Base-by-base conservation (phyloP, 2,329 filamentous ascomycete genomes). In the Gaeumannomyces tritici region DNA sequence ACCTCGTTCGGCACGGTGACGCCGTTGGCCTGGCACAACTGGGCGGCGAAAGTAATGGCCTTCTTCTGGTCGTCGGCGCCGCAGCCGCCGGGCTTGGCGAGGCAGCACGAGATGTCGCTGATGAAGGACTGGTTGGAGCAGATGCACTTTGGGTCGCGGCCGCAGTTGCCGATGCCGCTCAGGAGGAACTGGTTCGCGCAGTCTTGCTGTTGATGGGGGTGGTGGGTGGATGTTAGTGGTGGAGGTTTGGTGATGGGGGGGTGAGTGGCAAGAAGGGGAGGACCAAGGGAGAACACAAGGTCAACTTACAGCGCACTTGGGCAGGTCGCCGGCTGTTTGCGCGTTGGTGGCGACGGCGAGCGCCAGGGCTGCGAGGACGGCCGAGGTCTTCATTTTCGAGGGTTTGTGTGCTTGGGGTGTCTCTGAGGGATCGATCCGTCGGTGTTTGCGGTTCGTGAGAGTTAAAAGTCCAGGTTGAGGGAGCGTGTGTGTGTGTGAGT, bases 241-340 rank as follows among this genome's bases (percentile, higher is more conserved):
- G 21, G 28, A 13, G 33, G 56, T 15, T 35, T 11, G 42, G 29
- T 9, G 9, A 31, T 31, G 29, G 29, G 29, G 29, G 9, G 9
- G 9, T 4, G 29, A 33, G 31, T 9, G 7, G 8, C 8, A 9
- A 26, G 35, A 33, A 35, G 26, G 51, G n/a, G n/a, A n/a, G n/a
- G n/a, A n/a, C n/a, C n/a, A n/a, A n/a, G n/a, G n/a, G n/a, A n/a
- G n/a, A n/a, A n/a, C n/a, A n/a, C n/a, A 33, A 7, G 13, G 59
- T 47, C 24, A 24, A 79, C 82, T 69, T 77, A 87, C 84, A 66
- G 84, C 83, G 68, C 80, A 88, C 12, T 65, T 64, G 21, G 83
- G 85, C 59, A 83, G 77, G 54, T 68, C 69, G 33, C 69, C 67
- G 63, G 79, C 69, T 42, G 35, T 42, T 70, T 84, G 82, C 54